These are phyloP conservation scores for Gossypium lobatum DNA, from an alignment of 441 rosid species.

Conservation along the genomic window DNA sequence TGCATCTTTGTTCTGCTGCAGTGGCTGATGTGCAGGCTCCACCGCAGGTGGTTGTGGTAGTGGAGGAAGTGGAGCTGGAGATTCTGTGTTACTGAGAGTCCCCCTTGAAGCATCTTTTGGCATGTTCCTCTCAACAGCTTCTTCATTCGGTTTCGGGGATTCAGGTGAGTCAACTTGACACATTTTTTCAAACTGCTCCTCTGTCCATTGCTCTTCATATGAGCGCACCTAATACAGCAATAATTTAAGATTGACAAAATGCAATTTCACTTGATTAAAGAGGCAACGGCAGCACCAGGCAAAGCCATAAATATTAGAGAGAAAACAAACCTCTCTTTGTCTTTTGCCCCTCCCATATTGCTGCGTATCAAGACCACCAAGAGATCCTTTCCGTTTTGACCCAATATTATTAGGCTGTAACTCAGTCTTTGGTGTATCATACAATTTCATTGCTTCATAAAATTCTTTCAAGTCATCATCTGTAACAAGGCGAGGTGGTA, in stretches of 20 bases:
- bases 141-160: constrained; percentile 63
- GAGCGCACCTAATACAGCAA: constrained; percentile 60
- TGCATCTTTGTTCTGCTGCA: constrained; percentile 43
- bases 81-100: constrained; percentile 25
- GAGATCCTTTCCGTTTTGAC: constrained; percentile 48
- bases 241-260: constrained; percentile 6
- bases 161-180: constrained; percentile 75
- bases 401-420: constrained; percentile 40
- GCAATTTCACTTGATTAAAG: not conserved
- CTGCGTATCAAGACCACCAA: constrained; percentile 61
- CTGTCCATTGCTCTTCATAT: constrained; percentile 91
- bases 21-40: constrained; percentile 32
- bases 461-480: constrained; percentile 69
- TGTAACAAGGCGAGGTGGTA: constrained; percentile 83
- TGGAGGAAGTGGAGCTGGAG: constrained; percentile 10
- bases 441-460: constrained; percentile 59
- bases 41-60: constrained; percentile 15
- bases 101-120: constrained; percentile 27
- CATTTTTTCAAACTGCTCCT: constrained; percentile 88
- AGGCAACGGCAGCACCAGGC: not conserved
- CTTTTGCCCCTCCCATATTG: constrained; percentile 93
- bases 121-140: constrained; percentile 36
- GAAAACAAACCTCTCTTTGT: constrained; percentile 75
- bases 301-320: constrained; percentile 16
- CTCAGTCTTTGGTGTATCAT: constrained; percentile 52